Evolutionary conservation across 495 filamentous ascomycete species (phyloP).

Genomic region (Penicillium diatomitis): DNA sequence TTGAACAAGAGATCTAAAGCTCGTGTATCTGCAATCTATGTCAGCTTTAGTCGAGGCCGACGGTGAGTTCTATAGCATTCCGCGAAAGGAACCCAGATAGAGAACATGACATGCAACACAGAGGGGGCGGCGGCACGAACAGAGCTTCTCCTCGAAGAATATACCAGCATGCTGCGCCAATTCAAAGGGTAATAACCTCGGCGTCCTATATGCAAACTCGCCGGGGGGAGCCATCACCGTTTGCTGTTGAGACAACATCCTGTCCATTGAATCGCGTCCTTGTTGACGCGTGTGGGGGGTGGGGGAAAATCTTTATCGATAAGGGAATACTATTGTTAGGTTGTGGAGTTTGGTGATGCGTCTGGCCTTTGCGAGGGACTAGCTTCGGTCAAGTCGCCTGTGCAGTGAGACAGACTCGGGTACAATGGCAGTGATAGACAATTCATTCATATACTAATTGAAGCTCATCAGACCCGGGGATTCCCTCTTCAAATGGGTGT

Average conservation of each 20-base stretch:
- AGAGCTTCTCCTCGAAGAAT: conserved; percentile 68
- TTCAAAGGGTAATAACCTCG: conserved; percentile 48
- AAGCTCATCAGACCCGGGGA: too few species aligned
- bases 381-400: too few species aligned
- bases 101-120: neutral
- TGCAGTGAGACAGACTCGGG: too few species aligned
- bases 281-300: conserved; percentile 1
- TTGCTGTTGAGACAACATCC: conserved; percentile 1
- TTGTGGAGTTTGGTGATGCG: too few species aligned
- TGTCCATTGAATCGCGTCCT: conserved; percentile 4
- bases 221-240: conserved; percentile 14
- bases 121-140: conserved; percentile 28
- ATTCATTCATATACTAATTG: too few species aligned
- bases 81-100: neutral
- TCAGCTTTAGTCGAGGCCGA: conserved; percentile 3
- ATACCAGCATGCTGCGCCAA: conserved; percentile 57
- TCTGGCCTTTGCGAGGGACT: too few species aligned
- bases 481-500: too few species aligned
- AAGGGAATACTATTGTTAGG: conserved; percentile 3
- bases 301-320: conserved; percentile 18
- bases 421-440: too few species aligned
- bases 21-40: conserved; percentile 44
- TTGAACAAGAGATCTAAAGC: conserved; percentile 60
- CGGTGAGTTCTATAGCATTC: neutral
- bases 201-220: conserved; percentile 37